phyloP scores from a whole-genome alignment of 805 yeast species.

The Yarrowia divulgata region DNA sequence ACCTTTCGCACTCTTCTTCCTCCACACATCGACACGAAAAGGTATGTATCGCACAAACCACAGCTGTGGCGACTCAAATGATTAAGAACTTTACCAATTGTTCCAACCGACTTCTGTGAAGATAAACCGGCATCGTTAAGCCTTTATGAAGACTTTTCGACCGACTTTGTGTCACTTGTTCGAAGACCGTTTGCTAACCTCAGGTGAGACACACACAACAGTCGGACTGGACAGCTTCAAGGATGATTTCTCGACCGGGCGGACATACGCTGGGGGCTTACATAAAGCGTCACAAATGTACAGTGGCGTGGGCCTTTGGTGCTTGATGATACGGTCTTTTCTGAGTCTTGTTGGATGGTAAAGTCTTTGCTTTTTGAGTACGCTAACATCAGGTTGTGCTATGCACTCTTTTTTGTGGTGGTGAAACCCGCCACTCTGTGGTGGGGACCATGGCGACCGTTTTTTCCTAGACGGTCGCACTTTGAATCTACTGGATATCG shows the following conservation, averaged over 20 bases:
- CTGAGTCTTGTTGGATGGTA: constrained; percentile 2
- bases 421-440: too few species aligned
- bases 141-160: constrained; percentile 35
- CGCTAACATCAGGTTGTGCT: constrained; percentile 10
- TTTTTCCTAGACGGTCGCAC: too few species aligned
- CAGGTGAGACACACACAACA: constrained; percentile 27
- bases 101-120: constrained; percentile 38
- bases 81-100: constrained; percentile 38
- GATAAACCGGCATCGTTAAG: constrained; percentile 40
- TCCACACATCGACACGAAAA: constrained; percentile 24
- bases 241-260: constrained; percentile 39
- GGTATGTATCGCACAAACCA: constrained; percentile 19
- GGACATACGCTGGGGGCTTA: constrained; percentile 26
- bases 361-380: neutral
- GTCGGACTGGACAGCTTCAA: neutral
- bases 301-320: constrained; percentile 28
- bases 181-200: constrained; percentile 15
- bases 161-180: neutral
- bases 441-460: neutral
- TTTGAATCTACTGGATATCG: constrained; percentile 21
- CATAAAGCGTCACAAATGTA: constrained; percentile 31
- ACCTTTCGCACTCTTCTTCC: constrained; percentile 12
- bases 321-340: constrained; percentile 38
- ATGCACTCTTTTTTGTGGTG: neutral
- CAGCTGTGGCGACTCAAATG: constrained; percentile 26